Base-by-base conservation (phyloP, 1,284 basidiomycete genomes). In the Leccinum angustisporum region DNA sequence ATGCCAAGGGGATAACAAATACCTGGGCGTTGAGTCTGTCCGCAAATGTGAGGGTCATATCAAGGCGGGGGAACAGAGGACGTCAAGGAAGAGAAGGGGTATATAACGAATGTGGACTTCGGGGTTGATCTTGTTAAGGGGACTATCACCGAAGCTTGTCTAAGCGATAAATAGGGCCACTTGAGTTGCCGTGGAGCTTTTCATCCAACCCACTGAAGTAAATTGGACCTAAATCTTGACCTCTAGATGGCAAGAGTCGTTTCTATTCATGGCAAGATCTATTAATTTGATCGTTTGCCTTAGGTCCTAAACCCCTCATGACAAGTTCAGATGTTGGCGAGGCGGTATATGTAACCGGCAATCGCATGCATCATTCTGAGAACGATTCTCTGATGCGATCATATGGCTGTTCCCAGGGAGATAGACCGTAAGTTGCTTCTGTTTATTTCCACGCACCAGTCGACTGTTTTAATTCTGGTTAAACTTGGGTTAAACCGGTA, bases 11-110 rank as follows among this genome's bases (percentile, higher is more conserved):
- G 5, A 14, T 18, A 46, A 1, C 30, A 67, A 50, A 21, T 58
- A 80, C 79, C 69, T 76, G 77, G 36, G 79, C 78, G 58, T 80
- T 80, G 61, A 80, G 73, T 60, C 77, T 73, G 64, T 80, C 78
- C 48, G 77, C 64, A 65, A 76, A 77, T 46, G 71, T 77, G 60
- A 79, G 68, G 43, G 71, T 76, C 79, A 80, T 79, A 50, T 50
- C 55, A 51, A 51, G 59, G 58, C 56, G 59, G 34, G 60, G 56
- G 62, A 34, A 61, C 56, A 67, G 65, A 30, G 67, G 67, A 64
- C n/a, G 69, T 58, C 54, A 18, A 53, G 52, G 34, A 50, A 48
- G 38, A 56, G 53, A 60, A 58, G 27, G 53, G 16, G 51, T 58
- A 65, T 64, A 61, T 65, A 73, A 63, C 18, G 62, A 75, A 70